Conservation (phyloP, 108 stramenopile species). For the Cyclostephanos invisitatus region DNA sequence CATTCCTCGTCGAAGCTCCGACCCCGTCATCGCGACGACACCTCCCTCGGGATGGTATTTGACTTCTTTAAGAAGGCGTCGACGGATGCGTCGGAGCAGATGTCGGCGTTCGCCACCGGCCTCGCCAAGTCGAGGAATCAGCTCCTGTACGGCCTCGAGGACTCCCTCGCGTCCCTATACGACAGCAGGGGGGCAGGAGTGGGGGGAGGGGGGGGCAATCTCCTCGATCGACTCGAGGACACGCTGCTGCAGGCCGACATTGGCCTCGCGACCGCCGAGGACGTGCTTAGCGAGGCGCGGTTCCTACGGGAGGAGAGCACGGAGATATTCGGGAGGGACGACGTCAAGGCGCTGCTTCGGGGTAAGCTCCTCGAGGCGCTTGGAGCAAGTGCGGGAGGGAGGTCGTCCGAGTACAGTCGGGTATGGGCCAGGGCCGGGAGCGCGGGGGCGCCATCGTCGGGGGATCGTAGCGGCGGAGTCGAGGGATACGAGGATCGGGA, state of each 20-base stretch:
- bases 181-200: constrained; percentile 27
- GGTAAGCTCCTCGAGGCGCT: constrained; percentile 80
- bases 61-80: constrained; percentile 82
- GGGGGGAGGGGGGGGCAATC: constrained; percentile 43
- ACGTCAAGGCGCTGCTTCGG: constrained; percentile 76
- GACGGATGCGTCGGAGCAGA: constrained; percentile 65
- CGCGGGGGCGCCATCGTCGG: background rate
- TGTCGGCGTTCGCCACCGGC: constrained; percentile 71
- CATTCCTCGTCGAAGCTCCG: background rate
- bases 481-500: constrained; percentile 3
- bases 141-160: constrained; percentile 69
- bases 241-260: constrained; percentile 81
- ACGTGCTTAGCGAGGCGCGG: constrained; percentile 77
- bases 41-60: constrained; percentile 65
- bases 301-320: constrained; percentile 54
- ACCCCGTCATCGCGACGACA: constrained; percentile 1
- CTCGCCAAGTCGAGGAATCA: constrained; percentile 77
- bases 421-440: constrained; percentile 10
- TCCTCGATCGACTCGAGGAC: constrained; percentile 76
- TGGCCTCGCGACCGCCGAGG: constrained; percentile 74
- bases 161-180: constrained; percentile 26
- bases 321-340: constrained; percentile 58
- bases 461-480: background rate
- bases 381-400: constrained; percentile 25
- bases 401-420: constrained; percentile 10